Evolutionary conservation across 2,329 filamentous ascomycete genomes (phyloP), one percentile per base, ranked within the genome.

Genomic region (Dothiorella sarmentorum): DNA sequence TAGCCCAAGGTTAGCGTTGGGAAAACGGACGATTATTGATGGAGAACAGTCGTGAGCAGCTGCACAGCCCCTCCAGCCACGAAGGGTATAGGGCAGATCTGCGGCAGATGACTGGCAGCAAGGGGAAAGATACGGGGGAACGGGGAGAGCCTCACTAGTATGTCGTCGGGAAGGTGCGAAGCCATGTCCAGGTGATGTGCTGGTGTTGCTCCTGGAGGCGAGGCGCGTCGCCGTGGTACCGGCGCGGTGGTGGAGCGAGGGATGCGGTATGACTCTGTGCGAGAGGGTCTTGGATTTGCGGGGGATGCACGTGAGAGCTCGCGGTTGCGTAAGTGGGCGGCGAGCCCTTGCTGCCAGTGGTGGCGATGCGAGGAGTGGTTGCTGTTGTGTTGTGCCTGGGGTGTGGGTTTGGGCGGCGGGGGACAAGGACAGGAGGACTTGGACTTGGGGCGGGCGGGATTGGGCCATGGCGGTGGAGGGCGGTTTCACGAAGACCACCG

Each of bases 61-160:
- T 31, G 5, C 10, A 13, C 26, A 3, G 26, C 15, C n/a, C 7
- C 7, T 9, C 26, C 45, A 18, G 29, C 43, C 20, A 24, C 11
- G 43, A 13, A 13, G 43, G 26, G n/a, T 18, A 15, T 15, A n/a
- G 43, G 26, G 43, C 44, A 49, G 44, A 35, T 24, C 49, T 40
- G 49, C 49, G 49, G 49, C 49, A 53, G 49, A 53, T 53, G 49
- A 53, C 49, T 38, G 49, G 49, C 49, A 51, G 47, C 31, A 18
- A 27, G 49, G 33, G 49, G 35, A 38, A 37, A 18, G 31, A 20
- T n/a, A 35, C 29, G 45, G 29, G 45, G 44, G n/a, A n/a, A n/a
- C n/a, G n/a, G 44, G 47, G 31, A 37, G 49, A 53, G 49, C 49
- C 49, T 53, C 49, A 53, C 49, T 53, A 53, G 49, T 29, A 29